These are phyloP conservation scores for Psidium friedrichsthalianum DNA, from an alignment of 345 rosid genomes.

Conservation along the genomic window DNA sequence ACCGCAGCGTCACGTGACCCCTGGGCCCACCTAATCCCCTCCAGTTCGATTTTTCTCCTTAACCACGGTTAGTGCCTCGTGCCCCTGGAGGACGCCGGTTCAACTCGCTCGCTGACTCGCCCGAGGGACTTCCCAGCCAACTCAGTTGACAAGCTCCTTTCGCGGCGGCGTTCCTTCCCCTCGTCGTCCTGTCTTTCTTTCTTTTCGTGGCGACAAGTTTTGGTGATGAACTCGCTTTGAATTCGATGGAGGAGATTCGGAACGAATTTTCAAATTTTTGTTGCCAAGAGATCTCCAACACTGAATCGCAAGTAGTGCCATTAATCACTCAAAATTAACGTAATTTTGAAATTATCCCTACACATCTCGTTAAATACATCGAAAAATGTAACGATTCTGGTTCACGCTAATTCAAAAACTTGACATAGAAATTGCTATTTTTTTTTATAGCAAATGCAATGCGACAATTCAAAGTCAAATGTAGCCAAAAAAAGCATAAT, in stretches of 20 bases:
- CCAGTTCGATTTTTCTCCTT: background rate
- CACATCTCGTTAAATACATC: background rate
- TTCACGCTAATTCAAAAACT: background rate
- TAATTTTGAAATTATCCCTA: background rate
- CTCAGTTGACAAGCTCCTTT: background rate
- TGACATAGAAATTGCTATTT: too few relatives aligned
- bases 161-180: background rate
- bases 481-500: background rate
- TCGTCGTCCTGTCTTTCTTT: background rate
- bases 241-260: background rate
- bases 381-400: background rate
- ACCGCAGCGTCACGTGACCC: background rate
- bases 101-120: background rate
- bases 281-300: rapidly evolving
- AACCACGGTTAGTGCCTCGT: background rate
- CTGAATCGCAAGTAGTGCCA: rapidly evolving
- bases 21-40: background rate
- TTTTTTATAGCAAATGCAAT: background rate
- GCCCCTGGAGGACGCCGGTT: background rate
- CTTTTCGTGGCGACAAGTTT: background rate
- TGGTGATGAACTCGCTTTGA: background rate
- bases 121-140: background rate
- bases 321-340: background rate
- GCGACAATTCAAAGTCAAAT: background rate
- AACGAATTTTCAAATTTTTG: background rate